phyloP scores from a whole-genome alignment of 306 rosid genomes.

The Prunus persica region Prunus_persica_NCBIv2 NC_034015.1:21417001-21417500 shows the following conservation, averaged over 20 bases:
- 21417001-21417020: slow-evolving; percentile 67
- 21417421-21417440: slow-evolving; percentile 52
- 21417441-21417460: slow-evolving; percentile 39
- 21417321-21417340: slow-evolving; percentile 53
- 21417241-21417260: slow-evolving; percentile 41
- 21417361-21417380: slow-evolving; percentile 54
- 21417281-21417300: slow-evolving; percentile 38
- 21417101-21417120: slow-evolving; percentile 50
- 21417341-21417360: slow-evolving; percentile 44
- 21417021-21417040: slow-evolving; percentile 39
- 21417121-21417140: slow-evolving; percentile 52
- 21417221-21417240: slow-evolving; percentile 42
- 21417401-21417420: slow-evolving; percentile 41
- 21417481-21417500: slow-evolving; percentile 43
- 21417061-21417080: slow-evolving; percentile 67
- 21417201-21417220: slow-evolving; percentile 52
- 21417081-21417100: slow-evolving; percentile 51
- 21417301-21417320: slow-evolving; percentile 58
- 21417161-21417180: slow-evolving; percentile 45
- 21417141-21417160: slow-evolving; percentile 48
- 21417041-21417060: slow-evolving; percentile 58
- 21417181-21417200: slow-evolving; percentile 51
- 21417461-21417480: slow-evolving; percentile 49
- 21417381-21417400: slow-evolving; percentile 53
- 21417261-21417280: slow-evolving; percentile 52